phyloP scores from a whole-genome alignment of 192 early-diverging fungal species.

The Coemansia sp. region DNA sequence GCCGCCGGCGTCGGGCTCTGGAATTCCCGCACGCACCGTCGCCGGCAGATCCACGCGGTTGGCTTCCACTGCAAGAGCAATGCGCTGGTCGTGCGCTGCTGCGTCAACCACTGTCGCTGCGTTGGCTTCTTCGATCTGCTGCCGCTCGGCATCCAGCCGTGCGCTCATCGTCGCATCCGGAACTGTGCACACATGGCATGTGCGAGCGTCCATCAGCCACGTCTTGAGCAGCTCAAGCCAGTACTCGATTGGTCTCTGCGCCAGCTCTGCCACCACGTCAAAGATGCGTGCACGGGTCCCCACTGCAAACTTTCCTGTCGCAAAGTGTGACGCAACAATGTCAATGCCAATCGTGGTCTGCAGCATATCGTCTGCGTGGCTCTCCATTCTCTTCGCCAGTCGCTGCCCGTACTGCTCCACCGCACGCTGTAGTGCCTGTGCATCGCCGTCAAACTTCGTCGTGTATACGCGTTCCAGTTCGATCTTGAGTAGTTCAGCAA shows the following conservation, averaged over 20 bases:
- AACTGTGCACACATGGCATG: conserved; percentile 29
- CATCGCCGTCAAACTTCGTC: conserved; percentile 38
- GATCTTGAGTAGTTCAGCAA: conserved; percentile 55
- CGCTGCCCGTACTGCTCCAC: conserved; percentile 22
- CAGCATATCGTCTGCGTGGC: conserved; percentile 23
- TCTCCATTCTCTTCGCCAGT: conserved; percentile 32
- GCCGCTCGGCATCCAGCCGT: conserved; percentile 28
- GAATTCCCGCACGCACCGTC: conserved; percentile 58
- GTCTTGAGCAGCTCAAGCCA: conserved; percentile 43
- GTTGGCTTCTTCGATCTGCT: conserved; percentile 22
- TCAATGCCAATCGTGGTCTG: conserved; percentile 22
- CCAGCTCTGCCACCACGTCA: conserved; percentile 31
- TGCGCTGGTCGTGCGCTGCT: conserved; percentile 49
- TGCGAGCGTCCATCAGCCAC: conserved; percentile 32
- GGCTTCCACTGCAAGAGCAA: conserved; percentile 37
- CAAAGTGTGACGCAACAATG: conserved; percentile 46
- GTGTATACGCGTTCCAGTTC: conserved; percentile 56
- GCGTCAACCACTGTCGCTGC: conserved; percentile 23
- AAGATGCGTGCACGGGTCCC: conserved; percentile 29
- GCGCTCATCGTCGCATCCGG: conserved; percentile 23
- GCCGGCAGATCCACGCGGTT: conserved; percentile 49
- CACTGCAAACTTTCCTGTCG: conserved; percentile 17
- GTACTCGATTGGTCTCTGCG: conserved; percentile 17
- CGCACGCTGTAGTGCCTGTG: conserved; percentile 22
- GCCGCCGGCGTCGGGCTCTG: conserved; percentile 23